Evolutionary conservation across 1,284 basidiomycete genomes (phyloP).

Genomic region (Gyrodon tennesseensis): DNA sequence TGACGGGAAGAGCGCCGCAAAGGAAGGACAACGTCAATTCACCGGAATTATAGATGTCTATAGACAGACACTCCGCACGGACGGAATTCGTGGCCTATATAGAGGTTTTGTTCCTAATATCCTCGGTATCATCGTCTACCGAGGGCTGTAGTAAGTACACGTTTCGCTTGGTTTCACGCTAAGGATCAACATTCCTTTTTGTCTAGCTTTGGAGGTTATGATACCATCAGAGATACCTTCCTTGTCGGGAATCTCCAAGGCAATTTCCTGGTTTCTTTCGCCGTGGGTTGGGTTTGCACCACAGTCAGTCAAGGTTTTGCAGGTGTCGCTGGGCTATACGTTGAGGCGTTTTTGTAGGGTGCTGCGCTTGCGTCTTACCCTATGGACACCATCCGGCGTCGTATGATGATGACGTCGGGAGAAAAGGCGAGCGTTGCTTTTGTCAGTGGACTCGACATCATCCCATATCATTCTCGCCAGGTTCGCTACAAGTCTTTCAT

Average conservation of each 20-base stretch:
- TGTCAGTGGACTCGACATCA: neutral
- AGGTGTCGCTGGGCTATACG: neutral
- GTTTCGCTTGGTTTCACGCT: too few relatives aligned
- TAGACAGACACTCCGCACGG: constrained; percentile 56
- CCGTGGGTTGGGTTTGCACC: constrained; percentile 58
- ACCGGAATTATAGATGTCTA: constrained; percentile 52
- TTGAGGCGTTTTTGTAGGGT: constrained; percentile 39
- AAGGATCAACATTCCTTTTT: neutral
- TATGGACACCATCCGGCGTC: constrained; percentile 64
- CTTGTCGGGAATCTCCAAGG: constrained; percentile 59
- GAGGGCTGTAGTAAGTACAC: constrained; percentile 53
- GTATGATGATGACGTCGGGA: constrained; percentile 75
- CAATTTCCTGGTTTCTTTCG: constrained; percentile 65
- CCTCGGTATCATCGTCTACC: constrained; percentile 63
- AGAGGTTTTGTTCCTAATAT: constrained; percentile 65
- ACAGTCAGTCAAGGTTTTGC: constrained; percentile 42
- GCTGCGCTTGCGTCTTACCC: constrained; percentile 67
- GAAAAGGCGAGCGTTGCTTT: constrained; percentile 46
- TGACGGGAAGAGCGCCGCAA: constrained; percentile 52
- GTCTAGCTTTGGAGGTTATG: constrained; percentile 51
- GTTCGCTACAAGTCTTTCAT: constrained; percentile 56
- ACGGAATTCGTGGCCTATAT: constrained; percentile 58
- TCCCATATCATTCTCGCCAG: constrained; percentile 19
- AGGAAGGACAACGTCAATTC: constrained; percentile 51
- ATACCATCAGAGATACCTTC: constrained; percentile 57